phyloP scores from a whole-genome alignment of 176 grass and related monocot species.

The Calamus simplicifolius region DNA sequence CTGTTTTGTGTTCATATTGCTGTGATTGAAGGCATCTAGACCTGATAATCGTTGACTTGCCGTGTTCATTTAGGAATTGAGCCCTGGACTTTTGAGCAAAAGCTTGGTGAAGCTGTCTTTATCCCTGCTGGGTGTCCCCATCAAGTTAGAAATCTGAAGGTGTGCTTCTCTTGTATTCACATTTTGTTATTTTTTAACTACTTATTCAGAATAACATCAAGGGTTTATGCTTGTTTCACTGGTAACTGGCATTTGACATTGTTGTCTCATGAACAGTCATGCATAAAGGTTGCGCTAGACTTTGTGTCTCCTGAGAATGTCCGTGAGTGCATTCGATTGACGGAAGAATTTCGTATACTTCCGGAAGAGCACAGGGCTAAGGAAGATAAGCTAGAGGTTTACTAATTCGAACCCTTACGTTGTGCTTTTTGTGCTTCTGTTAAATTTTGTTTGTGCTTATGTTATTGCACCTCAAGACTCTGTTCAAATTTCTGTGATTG shows the following conservation, averaged over 20 bases:
- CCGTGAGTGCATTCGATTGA: conserved; percentile 47
- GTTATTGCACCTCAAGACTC: too few species aligned
- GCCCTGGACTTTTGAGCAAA: conserved; percentile 87
- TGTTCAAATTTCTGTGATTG: too few species aligned
- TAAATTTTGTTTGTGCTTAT: background rate
- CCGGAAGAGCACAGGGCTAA: conserved; percentile 61
- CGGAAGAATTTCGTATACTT: conserved; percentile 57
- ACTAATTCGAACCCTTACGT: background rate
- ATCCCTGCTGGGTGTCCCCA: conserved; percentile 86
- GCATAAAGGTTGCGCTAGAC: conserved; percentile 74
- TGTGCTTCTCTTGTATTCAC: conserved; percentile 5
- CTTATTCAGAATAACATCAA: too few species aligned
- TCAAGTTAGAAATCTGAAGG: conserved; percentile 88
- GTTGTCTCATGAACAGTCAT: conserved; percentile 44
- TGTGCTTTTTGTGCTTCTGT: background rate
- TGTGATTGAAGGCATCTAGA: too few species aligned
- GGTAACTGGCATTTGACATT: background rate
- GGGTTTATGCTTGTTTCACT: too few species aligned
- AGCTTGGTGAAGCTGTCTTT: conserved; percentile 76
- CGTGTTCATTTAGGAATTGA: conserved; percentile 50
- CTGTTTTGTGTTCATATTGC: too few species aligned
- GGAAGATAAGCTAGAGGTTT: conserved; percentile 75
- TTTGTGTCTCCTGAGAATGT: conserved; percentile 84
- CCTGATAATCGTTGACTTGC: too few species aligned
- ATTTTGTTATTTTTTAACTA: too few species aligned